Evolutionary conservation across 2,329 filamentous ascomycete species (phyloP).

Genomic region (Claviceps arundinis): DNA sequence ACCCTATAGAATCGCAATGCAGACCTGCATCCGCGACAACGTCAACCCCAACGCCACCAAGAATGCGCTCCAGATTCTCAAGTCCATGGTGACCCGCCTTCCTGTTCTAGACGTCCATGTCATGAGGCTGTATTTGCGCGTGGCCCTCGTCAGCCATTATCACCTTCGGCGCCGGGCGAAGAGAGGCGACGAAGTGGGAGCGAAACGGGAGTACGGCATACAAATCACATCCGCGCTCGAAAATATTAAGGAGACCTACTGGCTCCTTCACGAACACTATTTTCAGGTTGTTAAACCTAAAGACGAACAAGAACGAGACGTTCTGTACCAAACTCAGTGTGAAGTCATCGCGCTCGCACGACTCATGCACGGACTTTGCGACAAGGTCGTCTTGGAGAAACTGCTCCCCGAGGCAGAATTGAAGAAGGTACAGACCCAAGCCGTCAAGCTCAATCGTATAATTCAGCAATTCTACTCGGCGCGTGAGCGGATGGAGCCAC

Average conservation of each 20-base stretch:
- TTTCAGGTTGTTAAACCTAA: conserved; percentile 16
- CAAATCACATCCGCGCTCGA: conserved; percentile 38
- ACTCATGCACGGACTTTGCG: conserved; percentile 31
- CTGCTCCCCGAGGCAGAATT: conserved; percentile 24
- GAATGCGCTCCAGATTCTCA: conserved; percentile 51
- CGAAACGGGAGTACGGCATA: conserved; percentile 31
- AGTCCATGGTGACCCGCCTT: conserved; percentile 39
- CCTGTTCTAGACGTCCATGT: conserved; percentile 34
- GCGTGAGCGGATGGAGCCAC: conserved; percentile 21
- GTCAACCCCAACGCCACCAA: conserved; percentile 57
- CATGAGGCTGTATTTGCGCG: conserved; percentile 42
- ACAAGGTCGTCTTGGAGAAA: conserved; percentile 28
- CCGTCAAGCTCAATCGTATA: conserved; percentile 24
- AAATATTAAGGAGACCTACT: conserved; percentile 37
- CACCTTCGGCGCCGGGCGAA: conserved; percentile 21
- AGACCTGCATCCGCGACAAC: conserved; percentile 61
- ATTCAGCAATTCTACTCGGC: conserved; percentile 22
- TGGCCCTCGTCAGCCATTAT: conserved; percentile 35
- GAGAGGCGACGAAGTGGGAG: conserved; percentile 18
- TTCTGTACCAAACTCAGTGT: conserved; percentile 22
- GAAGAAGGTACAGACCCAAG: conserved; percentile 18
- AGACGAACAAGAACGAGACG: conserved; percentile 12
- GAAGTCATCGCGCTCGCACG: conserved; percentile 32
- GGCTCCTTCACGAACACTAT: conserved; percentile 22
- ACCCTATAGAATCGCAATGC: conserved; percentile 61